Conservation (phyloP, 306 rosid species). For the Fragaria iinumae region DNA sequence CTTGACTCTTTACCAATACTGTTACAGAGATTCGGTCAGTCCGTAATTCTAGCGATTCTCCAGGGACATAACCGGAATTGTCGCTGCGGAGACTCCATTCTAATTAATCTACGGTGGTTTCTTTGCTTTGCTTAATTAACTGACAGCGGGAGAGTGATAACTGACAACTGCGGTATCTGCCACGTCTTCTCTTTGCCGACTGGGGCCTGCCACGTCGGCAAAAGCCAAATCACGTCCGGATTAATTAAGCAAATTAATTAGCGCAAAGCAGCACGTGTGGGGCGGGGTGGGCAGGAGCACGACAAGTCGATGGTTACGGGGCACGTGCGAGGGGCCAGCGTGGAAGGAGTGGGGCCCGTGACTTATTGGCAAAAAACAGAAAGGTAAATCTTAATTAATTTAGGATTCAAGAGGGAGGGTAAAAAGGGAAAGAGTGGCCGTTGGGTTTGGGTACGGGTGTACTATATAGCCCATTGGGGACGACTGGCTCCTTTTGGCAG, state of each 20-base stretch:
- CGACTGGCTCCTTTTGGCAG: slow-evolving; percentile 14
- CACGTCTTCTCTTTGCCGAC: slow-evolving; percentile 45
- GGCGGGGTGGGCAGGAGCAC: slow-evolving; percentile 35
- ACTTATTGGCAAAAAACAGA: not conserved
- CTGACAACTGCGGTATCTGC: slow-evolving; percentile 31
- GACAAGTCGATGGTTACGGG: slow-evolving; percentile 16
- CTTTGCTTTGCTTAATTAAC: not conserved
- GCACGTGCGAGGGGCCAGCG: slow-evolving; percentile 65
- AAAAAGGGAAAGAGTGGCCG: not conserved
- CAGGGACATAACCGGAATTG: slow-evolving; percentile 30
- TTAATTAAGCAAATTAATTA: not conserved
- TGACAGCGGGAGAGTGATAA: not conserved
- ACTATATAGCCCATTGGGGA: not conserved
- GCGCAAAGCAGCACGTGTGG: slow-evolving; percentile 39
- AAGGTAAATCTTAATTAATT: not conserved
- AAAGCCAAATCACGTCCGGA: slow-evolving; percentile 1
- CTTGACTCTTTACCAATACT: not conserved
- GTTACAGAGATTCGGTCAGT: slow-evolving; percentile 26
- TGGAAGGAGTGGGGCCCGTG: slow-evolving; percentile 29
- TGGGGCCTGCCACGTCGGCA: slow-evolving; percentile 45
- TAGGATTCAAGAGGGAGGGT: not conserved
- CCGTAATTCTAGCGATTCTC: not conserved
- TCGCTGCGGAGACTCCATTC: not conserved
- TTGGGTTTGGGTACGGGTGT: slow-evolving; percentile 15
- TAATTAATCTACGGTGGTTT: not conserved